Conservation (phyloP, 352 stramenopile genomes). For the Phytopythium chamaehyphon region DNA sequence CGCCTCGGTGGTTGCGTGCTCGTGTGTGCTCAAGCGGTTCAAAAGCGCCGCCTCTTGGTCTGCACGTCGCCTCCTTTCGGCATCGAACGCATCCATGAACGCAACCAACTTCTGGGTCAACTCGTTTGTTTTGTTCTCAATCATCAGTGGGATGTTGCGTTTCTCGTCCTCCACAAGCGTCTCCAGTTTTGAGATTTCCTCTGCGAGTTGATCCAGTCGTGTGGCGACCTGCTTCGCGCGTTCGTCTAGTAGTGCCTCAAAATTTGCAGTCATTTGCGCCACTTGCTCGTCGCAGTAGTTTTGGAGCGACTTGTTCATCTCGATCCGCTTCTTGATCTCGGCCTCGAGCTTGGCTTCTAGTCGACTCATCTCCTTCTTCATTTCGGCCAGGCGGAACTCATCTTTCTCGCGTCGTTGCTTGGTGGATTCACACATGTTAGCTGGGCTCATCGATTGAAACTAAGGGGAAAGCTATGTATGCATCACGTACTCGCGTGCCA, state of each 20-base stretch:
- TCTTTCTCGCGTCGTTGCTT: constrained; percentile 91
- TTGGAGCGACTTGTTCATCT: constrained; percentile 93
- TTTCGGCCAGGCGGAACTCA: constrained; percentile 90
- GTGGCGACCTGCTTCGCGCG: constrained; percentile 72
- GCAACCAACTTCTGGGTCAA: constrained; percentile 83
- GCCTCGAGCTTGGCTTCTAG: constrained; percentile 90
- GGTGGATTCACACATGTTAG: background rate
- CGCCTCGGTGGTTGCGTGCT: constrained; percentile 66
- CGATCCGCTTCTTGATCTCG: constrained; percentile 92
- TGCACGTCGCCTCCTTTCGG: constrained; percentile 77
- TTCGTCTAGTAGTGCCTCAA: constrained; percentile 77
- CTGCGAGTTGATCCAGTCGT: constrained; percentile 62
- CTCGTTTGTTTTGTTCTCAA: constrained; percentile 86
- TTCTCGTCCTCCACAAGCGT: constrained; percentile 83
- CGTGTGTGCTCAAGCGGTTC: constrained; percentile 89
- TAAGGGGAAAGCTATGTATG: no score
- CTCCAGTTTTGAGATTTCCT: constrained; percentile 81
- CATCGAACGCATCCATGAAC: constrained; percentile 89
- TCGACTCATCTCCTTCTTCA: constrained; percentile 89
- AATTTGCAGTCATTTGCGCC: constrained; percentile 70
- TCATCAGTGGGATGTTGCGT: constrained; percentile 86
- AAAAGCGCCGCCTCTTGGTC: constrained; percentile 87
- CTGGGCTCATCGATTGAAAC: no score
- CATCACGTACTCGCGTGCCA: constrained; percentile 62
- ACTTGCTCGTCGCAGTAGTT: constrained; percentile 90